These are phyloP conservation scores for Aspergillus fumigatus DNA, from an alignment of 2,329 filamentous ascomycete genomes.

Conservation along the genomic window DNA sequence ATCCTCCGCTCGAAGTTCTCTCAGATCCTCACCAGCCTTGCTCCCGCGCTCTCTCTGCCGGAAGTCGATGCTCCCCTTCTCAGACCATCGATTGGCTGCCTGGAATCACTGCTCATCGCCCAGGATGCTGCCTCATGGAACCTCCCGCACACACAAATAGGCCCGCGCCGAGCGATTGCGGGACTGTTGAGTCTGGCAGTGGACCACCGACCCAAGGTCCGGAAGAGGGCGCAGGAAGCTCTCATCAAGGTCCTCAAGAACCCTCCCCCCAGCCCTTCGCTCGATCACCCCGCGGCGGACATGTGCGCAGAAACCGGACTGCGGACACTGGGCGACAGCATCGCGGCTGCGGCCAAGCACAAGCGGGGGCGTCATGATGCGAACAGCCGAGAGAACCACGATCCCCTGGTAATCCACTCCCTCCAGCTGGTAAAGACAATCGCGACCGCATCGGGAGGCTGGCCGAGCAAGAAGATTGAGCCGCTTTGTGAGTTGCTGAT, in stretches of 20 bases:
- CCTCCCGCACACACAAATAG: constrained; percentile 73
- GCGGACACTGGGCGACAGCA: constrained; percentile 66
- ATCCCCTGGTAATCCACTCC: constrained; percentile 84
- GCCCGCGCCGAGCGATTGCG: constrained; percentile 80
- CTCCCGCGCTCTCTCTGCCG: constrained; percentile 71
- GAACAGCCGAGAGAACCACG: constrained; percentile 54
- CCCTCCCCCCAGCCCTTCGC: constrained; percentile 81
- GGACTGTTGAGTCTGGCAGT: constrained; percentile 80
- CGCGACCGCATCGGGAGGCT: constrained; percentile 80
- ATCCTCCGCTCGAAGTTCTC: constrained; percentile 93
- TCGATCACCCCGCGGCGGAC: constrained; percentile 92
- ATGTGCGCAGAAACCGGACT: constrained; percentile 93
- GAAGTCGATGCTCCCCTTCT: constrained; percentile 85
- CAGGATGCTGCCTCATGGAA: constrained; percentile 89
- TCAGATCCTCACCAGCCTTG: constrained; percentile 82
- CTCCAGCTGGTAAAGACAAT: constrained; percentile 89
- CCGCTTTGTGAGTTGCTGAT: constrained; percentile 83
- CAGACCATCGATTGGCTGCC: constrained; percentile 81
- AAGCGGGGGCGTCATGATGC: constrained; percentile 53
- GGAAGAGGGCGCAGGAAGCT: constrained; percentile 88
- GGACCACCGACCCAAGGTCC: constrained; percentile 85
- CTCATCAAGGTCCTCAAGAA: constrained; percentile 76
- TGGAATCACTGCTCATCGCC: constrained; percentile 84
- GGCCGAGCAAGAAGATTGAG: constrained; percentile 96
- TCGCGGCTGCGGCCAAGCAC: constrained; percentile 63